phyloP scores from a whole-genome alignment of 108 stramenopile species.

The Cyclostephanos tholiformis region DNA sequence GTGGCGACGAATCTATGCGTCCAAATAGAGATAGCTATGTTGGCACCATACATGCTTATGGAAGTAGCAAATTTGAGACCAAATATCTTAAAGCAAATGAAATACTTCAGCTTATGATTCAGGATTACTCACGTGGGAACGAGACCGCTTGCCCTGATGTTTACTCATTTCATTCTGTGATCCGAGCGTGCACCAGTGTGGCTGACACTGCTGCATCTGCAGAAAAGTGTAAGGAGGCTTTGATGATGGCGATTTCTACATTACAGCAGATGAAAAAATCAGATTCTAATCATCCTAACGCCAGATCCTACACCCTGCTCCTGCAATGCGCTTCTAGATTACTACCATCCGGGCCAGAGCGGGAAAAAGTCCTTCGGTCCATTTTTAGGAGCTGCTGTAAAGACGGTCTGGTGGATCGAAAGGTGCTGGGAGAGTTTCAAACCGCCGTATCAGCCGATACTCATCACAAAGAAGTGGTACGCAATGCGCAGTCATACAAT shows the following conservation, averaged over 20 bases:
- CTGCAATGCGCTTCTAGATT: constrained; percentile 63
- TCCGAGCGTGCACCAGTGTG: constrained; percentile 55
- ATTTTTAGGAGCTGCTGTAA: constrained; percentile 72
- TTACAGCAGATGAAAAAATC: constrained; percentile 53
- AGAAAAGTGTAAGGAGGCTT: constrained; percentile 24
- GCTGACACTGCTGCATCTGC: constrained; percentile 17
- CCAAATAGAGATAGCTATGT: constrained; percentile 51
- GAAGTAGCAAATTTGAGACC: constrained; percentile 23
- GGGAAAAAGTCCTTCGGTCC: constrained; percentile 59
- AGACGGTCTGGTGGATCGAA: constrained; percentile 69
- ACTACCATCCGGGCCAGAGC: constrained; percentile 49
- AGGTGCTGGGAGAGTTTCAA: constrained; percentile 60
- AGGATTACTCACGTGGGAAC: constrained; percentile 40
- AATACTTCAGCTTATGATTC: constrained; percentile 50
- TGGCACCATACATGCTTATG: constrained; percentile 45
- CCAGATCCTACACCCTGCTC: constrained; percentile 62
- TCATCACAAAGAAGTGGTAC: constrained; percentile 65
- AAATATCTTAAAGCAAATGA: constrained; percentile 40
- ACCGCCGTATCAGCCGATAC: constrained; percentile 50
- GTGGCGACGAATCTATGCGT: constrained; percentile 46
- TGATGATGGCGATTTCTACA: constrained; percentile 49
- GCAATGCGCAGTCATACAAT: constrained; percentile 45
- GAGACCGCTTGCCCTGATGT: constrained; percentile 44
- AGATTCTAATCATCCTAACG: constrained; percentile 53
- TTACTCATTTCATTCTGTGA: constrained; percentile 60